Base-by-base conservation (phyloP, 164 flowering plant genomes). In the Aristolochia fimbriata region DNA sequence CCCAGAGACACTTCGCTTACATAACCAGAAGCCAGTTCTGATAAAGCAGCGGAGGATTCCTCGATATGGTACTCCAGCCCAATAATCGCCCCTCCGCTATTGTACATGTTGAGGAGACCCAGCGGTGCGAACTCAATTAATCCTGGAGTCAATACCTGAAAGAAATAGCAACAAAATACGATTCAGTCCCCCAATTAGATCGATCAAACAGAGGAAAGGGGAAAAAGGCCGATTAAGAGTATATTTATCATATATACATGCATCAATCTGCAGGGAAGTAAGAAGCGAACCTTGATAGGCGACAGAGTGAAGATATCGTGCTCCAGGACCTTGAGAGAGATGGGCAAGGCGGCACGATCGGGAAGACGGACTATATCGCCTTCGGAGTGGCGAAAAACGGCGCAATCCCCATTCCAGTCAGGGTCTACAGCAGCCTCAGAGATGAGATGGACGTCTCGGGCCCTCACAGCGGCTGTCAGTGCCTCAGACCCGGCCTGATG, bases 91-190 rank as follows among this genome's bases (percentile, higher is more conserved):
- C 77, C 74, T 56, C 74, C 77, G 0, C 69, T 62, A 52, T 74
- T 74, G 55, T 47, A 70, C 78, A 74, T 74, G 54, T 71, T 62
- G 8, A 74, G 60, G 65, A 74, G 51, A 16, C 85, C 85, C 23
- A 81, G 52, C 0, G 97, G 97, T 0, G 96, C 99, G 62, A 90
- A 93, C 50, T 68, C 66, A 60, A 76, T n/a, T n/a, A n/a, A 60
- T 0, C 86, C 88, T 0, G 77, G 74, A 1, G 75, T 79, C 58
- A 88, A 57, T 47, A 53, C 74, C 68, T 59, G 63, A 15, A 46
- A 19, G n/a, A 33, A 21, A 64, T 17, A 20, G 20, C 52, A 52
- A 16, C 52, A 15, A 47, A 2, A 16, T 22, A 27, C 30, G 30
- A 27, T 3, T 37, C 43, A 37, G 43, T 49, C 2, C 19, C 57